Conservation (phyloP, 495 filamentous ascomycete genomes). For the Oleoguttula mirabilis region DNA sequence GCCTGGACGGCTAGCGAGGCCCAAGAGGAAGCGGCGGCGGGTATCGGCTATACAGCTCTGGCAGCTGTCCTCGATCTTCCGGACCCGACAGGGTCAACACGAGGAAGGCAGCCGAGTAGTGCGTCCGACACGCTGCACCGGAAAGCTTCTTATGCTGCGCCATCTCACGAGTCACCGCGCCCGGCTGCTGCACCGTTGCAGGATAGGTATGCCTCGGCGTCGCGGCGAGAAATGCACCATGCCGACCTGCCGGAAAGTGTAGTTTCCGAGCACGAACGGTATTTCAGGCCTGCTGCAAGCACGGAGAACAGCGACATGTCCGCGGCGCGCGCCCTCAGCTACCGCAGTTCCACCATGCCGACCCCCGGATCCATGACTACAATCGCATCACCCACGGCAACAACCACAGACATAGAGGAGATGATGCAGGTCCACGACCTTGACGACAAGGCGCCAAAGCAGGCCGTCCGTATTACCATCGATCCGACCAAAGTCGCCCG, state of each 20-base stretch:
- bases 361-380: too few relatives aligned
- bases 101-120: background rate
- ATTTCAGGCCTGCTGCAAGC: background rate
- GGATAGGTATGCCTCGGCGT: too few relatives aligned
- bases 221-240: too few relatives aligned
- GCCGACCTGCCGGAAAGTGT: too few relatives aligned
- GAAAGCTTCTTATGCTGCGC: background rate
- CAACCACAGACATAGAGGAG: constrained; percentile 3
- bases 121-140: background rate
- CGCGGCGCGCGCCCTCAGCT: background rate
- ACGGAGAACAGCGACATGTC: background rate
- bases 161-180: background rate
- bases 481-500: constrained; percentile 29
- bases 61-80: constrained; percentile 35
- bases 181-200: background rate
- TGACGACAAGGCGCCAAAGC: constrained; percentile 4
- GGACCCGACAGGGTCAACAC: too few relatives aligned
- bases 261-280: background rate
- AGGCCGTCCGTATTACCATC: constrained; percentile 20
- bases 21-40: constrained; percentile 31
- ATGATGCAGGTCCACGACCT: background rate
- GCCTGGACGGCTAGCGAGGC: constrained; percentile 35
- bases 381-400: constrained; percentile 5
- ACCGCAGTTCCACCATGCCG: background rate
- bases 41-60: constrained; percentile 38